Base-by-base conservation (phyloP, 495 filamentous ascomycete genomes). In the Neohortaea acidophila region DNA sequence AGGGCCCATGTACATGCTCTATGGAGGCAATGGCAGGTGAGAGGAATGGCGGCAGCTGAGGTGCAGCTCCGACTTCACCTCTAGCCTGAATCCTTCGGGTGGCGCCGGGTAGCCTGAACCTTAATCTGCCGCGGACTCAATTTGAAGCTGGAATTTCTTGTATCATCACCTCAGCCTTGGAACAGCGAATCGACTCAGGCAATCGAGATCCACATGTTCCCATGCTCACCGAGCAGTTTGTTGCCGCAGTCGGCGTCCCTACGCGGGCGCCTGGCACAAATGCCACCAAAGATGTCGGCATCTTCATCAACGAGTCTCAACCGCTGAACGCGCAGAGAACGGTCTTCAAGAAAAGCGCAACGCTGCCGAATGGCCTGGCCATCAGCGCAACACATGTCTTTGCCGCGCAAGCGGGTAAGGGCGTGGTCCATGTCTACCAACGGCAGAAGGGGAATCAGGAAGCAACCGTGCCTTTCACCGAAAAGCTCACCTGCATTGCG, bases 311-410 rank as follows among this genome's bases (percentile, higher is more conserved):
- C 51, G 80, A 81, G 41, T 67, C 84, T 46, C 80, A 84, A 50
- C 81, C 86, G 33, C 63, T 73, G 33, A 69, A 75, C 39, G 66
- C 71, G 5, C 67, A 81, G 45, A 77, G 75, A 51, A 67, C 70
- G 42, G 72, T 73, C 45, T 91, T 92, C 70, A 96, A 94, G 69
- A 94, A 92, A 63, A 92, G 81, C 62, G 84, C 82, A 22, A 77
- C 79, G 6, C 64, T 75, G 17, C 61, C 69, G 31, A 82, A 85
- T 58, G 77, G 81, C 44, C 61, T 97, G 19, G 89, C 82, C 21
- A 69, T 83, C 41, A 94, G 71, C 53, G 66, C 73, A 26, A 76
- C 77, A 15, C 89, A 97, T 54, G 68, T 96, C 23, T 97, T 91
- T 51, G 75, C 87, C 2, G 87, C 81, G 6, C 89, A 97, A 53